These are phyloP conservation scores for Phytomonas sp. DNA, from an alignment of 208 protist species.

Conservation along the genomic window DNA sequence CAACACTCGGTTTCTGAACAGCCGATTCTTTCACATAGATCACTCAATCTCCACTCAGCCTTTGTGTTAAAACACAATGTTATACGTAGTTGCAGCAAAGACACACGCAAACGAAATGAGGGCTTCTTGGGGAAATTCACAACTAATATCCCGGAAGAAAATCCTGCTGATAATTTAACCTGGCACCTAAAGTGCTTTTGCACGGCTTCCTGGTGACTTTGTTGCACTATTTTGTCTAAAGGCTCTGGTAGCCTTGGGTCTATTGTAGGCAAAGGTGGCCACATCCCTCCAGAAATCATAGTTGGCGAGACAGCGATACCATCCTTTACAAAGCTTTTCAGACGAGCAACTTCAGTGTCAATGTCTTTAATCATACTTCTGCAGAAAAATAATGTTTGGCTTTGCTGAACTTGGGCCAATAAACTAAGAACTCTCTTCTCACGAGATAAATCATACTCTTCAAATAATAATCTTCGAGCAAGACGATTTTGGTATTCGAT, in stretches of 20 bases:
- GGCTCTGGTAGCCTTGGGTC: background rate
- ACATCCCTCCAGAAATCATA: background rate
- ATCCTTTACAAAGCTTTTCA: background rate
- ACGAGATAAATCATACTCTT: slow-evolving; percentile 15
- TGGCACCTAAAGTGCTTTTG: background rate
- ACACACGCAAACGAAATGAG: slow-evolving; percentile 22
- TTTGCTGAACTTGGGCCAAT: slow-evolving; percentile 31
- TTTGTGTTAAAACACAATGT: slow-evolving; percentile 35
- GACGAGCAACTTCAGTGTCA: background rate
- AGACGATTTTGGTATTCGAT: slow-evolving; percentile 24
- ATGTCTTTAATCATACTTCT: slow-evolving; percentile 33
- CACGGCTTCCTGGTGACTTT: background rate
- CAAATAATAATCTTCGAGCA: slow-evolving; percentile 25
- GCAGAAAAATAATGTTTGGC: slow-evolving; percentile 33
- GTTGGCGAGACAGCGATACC: background rate
- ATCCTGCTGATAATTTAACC: background rate
- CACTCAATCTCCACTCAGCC: slow-evolving; percentile 21
- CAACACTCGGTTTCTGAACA: slow-evolving; percentile 14
- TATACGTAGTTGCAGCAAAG: slow-evolving; percentile 30
- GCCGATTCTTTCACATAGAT: slow-evolving; percentile 23
- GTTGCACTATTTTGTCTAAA: background rate
- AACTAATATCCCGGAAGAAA: background rate
- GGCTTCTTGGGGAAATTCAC: background rate
- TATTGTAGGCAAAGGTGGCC: background rate
- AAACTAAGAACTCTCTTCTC: slow-evolving; percentile 26